Evolutionary conservation across 192 early-diverging fungal species (phyloP).

Genomic region (Backusella tuberculispora): DNA sequence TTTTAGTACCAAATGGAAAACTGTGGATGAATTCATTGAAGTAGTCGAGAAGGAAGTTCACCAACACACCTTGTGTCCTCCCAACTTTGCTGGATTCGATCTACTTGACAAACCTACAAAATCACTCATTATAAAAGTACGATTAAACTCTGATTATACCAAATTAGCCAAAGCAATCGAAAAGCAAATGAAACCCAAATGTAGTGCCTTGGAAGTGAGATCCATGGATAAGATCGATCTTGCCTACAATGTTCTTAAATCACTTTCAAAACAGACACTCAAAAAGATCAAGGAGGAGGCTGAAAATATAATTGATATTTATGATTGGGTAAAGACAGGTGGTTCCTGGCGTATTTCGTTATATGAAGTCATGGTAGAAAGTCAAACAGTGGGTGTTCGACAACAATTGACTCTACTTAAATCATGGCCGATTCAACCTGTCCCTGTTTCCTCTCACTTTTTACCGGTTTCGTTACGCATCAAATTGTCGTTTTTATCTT

Average conservation of each 20-base stretch:
- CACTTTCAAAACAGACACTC: background rate
- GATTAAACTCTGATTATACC: conserved; percentile 21
- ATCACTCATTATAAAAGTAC: conserved; percentile 33
- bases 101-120: conserved; percentile 29
- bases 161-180: conserved; percentile 30
- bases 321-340: conserved; percentile 27
- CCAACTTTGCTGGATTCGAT: conserved; percentile 35
- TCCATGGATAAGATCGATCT: conserved; percentile 39
- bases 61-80: background rate
- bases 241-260: conserved; percentile 38
- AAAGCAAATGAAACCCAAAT: conserved; percentile 13
- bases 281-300: conserved; percentile 28
- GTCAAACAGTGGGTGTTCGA: conserved; percentile 33
- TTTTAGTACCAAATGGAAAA: conserved; percentile 32
- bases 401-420: conserved; percentile 35
- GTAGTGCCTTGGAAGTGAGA: conserved; percentile 12
- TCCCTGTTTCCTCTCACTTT: background rate
- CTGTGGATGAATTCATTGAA: conserved; percentile 29
- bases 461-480: conserved; percentile 30
- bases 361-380: conserved; percentile 45
- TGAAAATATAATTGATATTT: conserved; percentile 26
- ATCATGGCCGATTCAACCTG: conserved; percentile 31
- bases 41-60: conserved; percentile 34
- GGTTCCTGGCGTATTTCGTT: conserved; percentile 33
- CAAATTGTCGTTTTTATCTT: conserved; percentile 24